These are phyloP conservation scores for Tephrocybe sp. DNA, from an alignment of 768 basidiomycete species.

Conservation along the genomic window DNA sequence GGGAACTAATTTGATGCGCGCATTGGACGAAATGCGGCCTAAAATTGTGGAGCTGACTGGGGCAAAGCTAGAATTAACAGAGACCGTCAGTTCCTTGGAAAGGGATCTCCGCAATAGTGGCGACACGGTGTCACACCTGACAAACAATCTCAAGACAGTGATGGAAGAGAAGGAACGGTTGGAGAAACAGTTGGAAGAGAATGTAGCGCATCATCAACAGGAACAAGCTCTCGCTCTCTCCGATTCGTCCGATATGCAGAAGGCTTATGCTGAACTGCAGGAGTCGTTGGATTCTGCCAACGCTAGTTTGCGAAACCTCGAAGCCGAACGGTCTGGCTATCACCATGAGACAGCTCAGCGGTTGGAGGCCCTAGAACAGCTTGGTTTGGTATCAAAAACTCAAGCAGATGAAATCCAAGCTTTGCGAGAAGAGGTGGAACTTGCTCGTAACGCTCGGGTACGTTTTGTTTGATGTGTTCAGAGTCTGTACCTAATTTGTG, in stretches of 20 bases:
- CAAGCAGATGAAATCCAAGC: constrained; percentile 56
- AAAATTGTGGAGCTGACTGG: constrained; percentile 83
- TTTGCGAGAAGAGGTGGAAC: constrained; percentile 53
- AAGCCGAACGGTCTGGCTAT: constrained; percentile 61
- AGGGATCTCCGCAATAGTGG: constrained; percentile 57
- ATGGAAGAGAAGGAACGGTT: constrained; percentile 49
- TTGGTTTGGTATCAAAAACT: constrained; percentile 41
- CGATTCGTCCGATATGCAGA: constrained; percentile 58
- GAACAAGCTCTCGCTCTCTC: constrained; percentile 49
- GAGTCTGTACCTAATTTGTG: constrained; percentile 1
- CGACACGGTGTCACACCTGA: constrained; percentile 58
- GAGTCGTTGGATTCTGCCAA: constrained; percentile 57
- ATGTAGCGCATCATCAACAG: constrained; percentile 48
- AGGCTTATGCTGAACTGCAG: constrained; percentile 61
- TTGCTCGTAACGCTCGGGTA: constrained; percentile 39
- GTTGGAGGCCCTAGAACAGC: constrained; percentile 58
- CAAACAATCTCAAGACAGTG: constrained; percentile 55
- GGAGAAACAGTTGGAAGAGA: constrained; percentile 44
- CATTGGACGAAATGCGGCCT: constrained; percentile 83
- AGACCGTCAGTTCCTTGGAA: constrained; percentile 60
- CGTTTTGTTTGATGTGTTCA: constrained; percentile 10
- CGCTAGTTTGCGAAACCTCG: constrained; percentile 55
- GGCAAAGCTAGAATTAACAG: constrained; percentile 65
- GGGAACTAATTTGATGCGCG: constrained; percentile 74
- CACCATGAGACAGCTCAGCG: constrained; percentile 57